Percentiles rank a stretch among this genome's conserved stretches.
Conservation (phyloP, 192 early-diverging fungal genomes). For the Podila minutissima region DNA sequence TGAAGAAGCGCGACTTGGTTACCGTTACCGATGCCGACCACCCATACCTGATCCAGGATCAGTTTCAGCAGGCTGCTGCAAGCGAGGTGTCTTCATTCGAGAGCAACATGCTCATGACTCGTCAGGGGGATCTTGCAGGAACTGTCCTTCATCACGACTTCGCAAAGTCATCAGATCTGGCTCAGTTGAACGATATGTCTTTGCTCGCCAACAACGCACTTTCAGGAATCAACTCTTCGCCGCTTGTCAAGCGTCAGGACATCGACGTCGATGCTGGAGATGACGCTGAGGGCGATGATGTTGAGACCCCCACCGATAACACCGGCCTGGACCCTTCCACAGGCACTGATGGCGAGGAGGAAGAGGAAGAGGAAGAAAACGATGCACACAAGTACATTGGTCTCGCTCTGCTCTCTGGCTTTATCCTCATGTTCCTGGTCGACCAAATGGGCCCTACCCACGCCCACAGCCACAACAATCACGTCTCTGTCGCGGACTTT, state of each 20-base stretch:
- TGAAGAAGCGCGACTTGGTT: conserved; percentile 18
- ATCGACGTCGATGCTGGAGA: background rate
- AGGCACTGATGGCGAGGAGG: background rate
- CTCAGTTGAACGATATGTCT: background rate
- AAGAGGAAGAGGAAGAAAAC: conserved; percentile 20
- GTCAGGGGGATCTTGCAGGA: conserved; percentile 6
- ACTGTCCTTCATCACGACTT: conserved; percentile 1
- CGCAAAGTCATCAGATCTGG: conserved; percentile 1
- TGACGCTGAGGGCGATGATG: conserved; percentile 1
- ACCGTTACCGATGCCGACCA: conserved; percentile 9
- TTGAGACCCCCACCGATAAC: background rate
- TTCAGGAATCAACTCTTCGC: background rate
- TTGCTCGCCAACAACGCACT: background rate
- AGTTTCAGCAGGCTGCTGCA: conserved; percentile 7
- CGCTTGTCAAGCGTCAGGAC: conserved; percentile 32
- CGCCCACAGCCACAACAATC: conserved; percentile 45
- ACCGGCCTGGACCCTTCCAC: background rate
- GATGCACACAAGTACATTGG: conserved; percentile 76
- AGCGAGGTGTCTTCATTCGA: conserved; percentile 13
- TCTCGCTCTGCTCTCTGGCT: conserved; percentile 81
- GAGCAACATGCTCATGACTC: conserved; percentile 33
- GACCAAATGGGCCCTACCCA: conserved; percentile 72
- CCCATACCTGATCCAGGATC: conserved; percentile 16
- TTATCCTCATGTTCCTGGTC: conserved; percentile 90
- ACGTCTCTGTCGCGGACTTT: conserved; percentile 33